Base-by-base conservation (phyloP, 768 basidiomycete species). In the Tylopilus rubrobrunneus region DNA sequence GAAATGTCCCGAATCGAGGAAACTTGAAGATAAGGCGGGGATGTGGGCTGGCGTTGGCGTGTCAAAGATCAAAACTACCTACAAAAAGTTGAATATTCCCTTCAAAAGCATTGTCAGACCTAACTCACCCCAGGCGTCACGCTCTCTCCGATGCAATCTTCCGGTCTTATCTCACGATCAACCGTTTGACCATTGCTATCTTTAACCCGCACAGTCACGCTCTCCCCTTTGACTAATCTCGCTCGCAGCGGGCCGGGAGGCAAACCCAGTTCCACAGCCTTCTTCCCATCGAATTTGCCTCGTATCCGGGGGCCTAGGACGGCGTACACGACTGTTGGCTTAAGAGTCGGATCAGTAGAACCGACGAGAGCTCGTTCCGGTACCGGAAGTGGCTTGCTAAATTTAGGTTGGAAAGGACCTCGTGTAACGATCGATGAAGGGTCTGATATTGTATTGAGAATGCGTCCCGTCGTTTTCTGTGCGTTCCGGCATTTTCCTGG, bases 61-160 rank as follows among this genome's bases (percentile, higher is more conserved):
- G 60, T 94, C 89, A 42, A 95, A 68, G 39, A 93, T 71, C 6
- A 93, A 66, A 23, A 86, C 66, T 4, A 77, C 84, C 83, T 89
- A 59, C 27, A 39, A 45, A 45, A 31, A 31, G 7, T 14, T 37
- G 37, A 31, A 11, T 15, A 17, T 21, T 2, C 15, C 7, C 21
- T 49, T 7, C 10, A 28, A 31, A 29, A 23, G 21, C 49, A 41
- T 31, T 36, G 46, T 4, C 21, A 19, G 28, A 25, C 28, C 27
- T 33, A 34, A 62, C 72, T 57, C 61, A 82, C 81, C 52, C 73
- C 72, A 28, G 81, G 79, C 11, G 69, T 63, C 51, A 84, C 79
- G 21, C 76, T 70, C 49, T 82, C 76, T 4, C 76, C 82, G 8
- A 87, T 66, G 36, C 79, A 79, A 15, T 88, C 85, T 58, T 85